A percentile compares a stretch with the other conserved stretches of the same genome.
These are phyloP conservation scores for Prototheca wickerhamii DNA, from an alignment of 163 green algal species.

Conservation along the genomic window DNA sequence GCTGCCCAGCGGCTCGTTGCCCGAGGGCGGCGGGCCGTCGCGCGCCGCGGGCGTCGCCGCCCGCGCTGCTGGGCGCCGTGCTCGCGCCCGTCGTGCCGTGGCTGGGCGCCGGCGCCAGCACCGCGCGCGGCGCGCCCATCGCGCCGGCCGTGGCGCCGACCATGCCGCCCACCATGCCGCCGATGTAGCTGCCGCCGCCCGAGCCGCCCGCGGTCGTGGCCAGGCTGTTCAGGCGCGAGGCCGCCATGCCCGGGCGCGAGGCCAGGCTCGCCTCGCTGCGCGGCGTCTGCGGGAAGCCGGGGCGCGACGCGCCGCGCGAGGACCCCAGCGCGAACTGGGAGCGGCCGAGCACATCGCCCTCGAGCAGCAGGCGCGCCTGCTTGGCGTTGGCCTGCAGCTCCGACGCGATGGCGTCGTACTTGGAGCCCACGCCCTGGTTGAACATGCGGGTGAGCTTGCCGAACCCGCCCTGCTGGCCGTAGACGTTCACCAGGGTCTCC, in stretches of 20 bases:
- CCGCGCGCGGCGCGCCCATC: neutral
- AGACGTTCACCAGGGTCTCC: conserved; percentile 20
- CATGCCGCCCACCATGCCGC: neutral
- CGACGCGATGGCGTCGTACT: conserved; percentile 9
- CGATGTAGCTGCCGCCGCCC: neutral
- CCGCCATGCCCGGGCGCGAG: too few species aligned
- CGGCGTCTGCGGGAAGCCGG: too few species aligned
- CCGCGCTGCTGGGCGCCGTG: neutral
- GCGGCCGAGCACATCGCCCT: conserved; percentile 1
- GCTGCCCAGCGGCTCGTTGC: neutral
- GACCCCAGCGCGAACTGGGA: too few species aligned
- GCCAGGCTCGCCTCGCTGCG: too few species aligned
- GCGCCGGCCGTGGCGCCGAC: too few species aligned
- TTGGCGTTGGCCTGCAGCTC: conserved; percentile 17
- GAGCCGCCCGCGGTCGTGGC: neutral
- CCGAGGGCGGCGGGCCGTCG: neutral
- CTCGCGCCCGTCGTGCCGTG: too few species aligned
- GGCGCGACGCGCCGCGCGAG: neutral
- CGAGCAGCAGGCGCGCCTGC: conserved; percentile 4
- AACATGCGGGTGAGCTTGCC: conserved; percentile 16
- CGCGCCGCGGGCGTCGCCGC: neutral
- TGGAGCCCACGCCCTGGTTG: conserved; percentile 2
- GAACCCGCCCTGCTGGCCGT: conserved; percentile 15
- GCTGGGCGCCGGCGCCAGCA: neutral
- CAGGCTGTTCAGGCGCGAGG: neutral